Conservation (phyloP, 345 rosid species). For the Arabis hirsuta region DNA sequence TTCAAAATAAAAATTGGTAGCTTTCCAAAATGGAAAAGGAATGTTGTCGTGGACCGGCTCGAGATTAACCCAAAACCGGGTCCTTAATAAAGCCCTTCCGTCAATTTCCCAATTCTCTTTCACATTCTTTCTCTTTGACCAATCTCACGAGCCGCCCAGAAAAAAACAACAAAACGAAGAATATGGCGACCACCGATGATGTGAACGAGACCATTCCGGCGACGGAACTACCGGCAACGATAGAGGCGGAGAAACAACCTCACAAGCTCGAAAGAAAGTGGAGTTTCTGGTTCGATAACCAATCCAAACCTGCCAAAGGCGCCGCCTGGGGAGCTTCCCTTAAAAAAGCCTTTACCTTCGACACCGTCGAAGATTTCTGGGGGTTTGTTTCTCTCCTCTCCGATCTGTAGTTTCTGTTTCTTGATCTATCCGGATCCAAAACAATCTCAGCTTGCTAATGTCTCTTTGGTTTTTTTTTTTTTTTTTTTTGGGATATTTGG, state of each 20-base stretch:
- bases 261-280: slow-evolving; percentile 86
- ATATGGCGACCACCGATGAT: slow-evolving; percentile 61
- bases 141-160: too few relatives aligned
- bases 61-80: slow-evolving; percentile 1
- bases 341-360: slow-evolving; percentile 78
- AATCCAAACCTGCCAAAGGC: slow-evolving; percentile 71
- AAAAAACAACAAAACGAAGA: slow-evolving; percentile 3
- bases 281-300: slow-evolving; percentile 92
- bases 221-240: slow-evolving; percentile 28
- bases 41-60: slow-evolving; percentile 2
- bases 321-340: slow-evolving; percentile 85
- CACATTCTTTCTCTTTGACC: background rate
- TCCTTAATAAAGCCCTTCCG: background rate
- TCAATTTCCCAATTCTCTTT: background rate
- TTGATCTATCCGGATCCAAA: background rate
- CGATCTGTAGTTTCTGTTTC: background rate
- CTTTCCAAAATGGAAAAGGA: background rate
- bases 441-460: background rate
- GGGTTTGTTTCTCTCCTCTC: slow-evolving; percentile 49
- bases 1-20: too few relatives aligned
- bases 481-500: background rate
- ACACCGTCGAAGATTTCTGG: slow-evolving; percentile 98
- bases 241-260: slow-evolving; percentile 45
- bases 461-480: background rate
- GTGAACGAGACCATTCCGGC: slow-evolving; percentile 44